Conservation (phyloP, 257 asterid genomes). For the Gentiana straminea region DNA sequence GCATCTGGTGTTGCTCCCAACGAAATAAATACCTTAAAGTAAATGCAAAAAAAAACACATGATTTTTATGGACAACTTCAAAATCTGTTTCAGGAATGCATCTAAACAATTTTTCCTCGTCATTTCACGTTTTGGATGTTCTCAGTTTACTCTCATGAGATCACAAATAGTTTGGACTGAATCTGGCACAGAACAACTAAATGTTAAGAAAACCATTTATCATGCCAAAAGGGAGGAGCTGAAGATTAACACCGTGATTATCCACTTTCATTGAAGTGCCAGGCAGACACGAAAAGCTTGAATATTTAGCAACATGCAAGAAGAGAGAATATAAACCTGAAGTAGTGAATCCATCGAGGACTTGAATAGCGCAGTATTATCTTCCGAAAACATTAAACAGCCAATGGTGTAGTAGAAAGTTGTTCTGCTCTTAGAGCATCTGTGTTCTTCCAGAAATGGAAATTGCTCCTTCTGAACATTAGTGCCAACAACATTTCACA, state of each 20-base stretch:
- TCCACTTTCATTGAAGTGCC: no score
- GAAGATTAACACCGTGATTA: no score
- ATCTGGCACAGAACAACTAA: no score
- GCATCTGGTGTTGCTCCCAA: slow-evolving; percentile 74
- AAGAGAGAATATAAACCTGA: slow-evolving; percentile 38
- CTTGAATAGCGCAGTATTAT: slow-evolving; percentile 69
- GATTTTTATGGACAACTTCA: no score
- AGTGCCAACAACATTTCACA: no score
- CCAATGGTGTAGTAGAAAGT: slow-evolving; percentile 86
- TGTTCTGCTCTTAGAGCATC: slow-evolving; percentile 90
- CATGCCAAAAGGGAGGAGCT: no score
- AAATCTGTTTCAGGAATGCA: no score
- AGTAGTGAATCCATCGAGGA: slow-evolving; percentile 86
- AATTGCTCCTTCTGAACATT: slow-evolving; percentile 68
- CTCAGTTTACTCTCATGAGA: neutral
- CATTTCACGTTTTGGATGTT: neutral
- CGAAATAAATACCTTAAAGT: slow-evolving; percentile 52
- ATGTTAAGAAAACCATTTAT: no score
- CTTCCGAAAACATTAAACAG: slow-evolving; percentile 86
- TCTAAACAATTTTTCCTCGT: neutral
- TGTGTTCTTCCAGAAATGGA: slow-evolving; percentile 78
- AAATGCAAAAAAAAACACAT: no score
- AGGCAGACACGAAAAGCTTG: no score
- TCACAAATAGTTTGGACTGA: neutral
- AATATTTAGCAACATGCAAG: neutral